Conservation (phyloP, 2,329 filamentous ascomycete species). For the Clarireedia sp. region DNA sequence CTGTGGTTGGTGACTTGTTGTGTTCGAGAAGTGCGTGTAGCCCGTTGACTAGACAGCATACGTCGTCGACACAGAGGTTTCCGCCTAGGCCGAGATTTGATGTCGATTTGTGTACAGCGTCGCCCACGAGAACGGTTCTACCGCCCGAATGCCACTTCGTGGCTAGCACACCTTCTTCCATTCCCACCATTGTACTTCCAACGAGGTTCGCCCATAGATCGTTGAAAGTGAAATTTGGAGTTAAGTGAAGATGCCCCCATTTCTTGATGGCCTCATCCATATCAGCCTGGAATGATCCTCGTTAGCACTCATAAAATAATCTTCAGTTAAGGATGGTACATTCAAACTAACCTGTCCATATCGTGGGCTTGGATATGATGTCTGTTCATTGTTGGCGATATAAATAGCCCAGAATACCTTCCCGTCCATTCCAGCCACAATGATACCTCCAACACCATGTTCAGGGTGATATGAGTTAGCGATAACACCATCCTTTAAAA, state of each 20-base stretch:
- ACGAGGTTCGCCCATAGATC: background rate
- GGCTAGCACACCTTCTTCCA: slow-evolving; percentile 2
- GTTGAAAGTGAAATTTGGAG: background rate
- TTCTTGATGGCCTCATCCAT: slow-evolving; percentile 1
- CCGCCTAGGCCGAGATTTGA: background rate
- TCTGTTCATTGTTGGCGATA: background rate
- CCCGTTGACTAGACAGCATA: background rate
- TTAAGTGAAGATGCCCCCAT: background rate
- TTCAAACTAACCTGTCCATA: slow-evolving; percentile 1
- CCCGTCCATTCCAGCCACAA: slow-evolving; percentile 1
- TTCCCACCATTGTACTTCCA: background rate
- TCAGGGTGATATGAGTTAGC: background rate
- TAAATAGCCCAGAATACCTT: slow-evolving; percentile 2
- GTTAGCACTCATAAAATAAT: background rate
- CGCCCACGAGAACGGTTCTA: slow-evolving; percentile 1
- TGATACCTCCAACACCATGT: background rate
- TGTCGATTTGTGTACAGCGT: slow-evolving; percentile 1
- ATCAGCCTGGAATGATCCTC: background rate
- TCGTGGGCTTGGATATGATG: background rate
- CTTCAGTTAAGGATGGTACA: background rate
- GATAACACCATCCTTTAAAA: background rate
- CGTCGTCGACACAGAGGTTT: slow-evolving; percentile 1
- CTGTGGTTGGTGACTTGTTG: background rate
- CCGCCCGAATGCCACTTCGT: slow-evolving; percentile 1
- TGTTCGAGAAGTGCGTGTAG: background rate